A percentile compares a stretch with the other conserved stretches of the same genome.
phyloP scores from a whole-genome alignment of 306 rosid genomes.

The Gynostemma pentaphyllum region DNA sequence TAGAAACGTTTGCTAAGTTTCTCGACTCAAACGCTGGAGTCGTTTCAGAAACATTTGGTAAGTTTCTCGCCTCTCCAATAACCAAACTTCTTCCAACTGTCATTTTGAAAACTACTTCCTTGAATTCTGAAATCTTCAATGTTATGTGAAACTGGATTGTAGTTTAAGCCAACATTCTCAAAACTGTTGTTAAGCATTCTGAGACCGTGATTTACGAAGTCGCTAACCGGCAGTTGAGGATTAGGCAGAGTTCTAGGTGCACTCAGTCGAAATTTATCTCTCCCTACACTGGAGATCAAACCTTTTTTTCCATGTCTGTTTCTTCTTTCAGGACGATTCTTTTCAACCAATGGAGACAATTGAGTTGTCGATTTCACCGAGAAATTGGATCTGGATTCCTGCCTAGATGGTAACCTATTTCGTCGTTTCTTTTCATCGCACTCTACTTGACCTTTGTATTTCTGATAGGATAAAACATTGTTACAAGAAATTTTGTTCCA shows the following conservation, averaged over 20 bases:
- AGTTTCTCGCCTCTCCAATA: not conserved
- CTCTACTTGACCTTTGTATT: conserved; percentile 14
- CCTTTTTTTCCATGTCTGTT: not conserved
- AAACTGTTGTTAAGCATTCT: not conserved
- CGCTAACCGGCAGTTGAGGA: not conserved
- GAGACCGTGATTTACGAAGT: conserved; percentile 2
- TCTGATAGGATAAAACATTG: conserved; percentile 15
- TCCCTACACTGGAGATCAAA: not conserved
- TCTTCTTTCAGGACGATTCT: not conserved
- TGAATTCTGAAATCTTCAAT: conserved; percentile 7
- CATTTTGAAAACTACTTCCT: not conserved
- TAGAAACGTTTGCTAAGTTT: conserved; percentile 4
- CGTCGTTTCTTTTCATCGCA: not conserved
- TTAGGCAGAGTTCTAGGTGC: conserved; percentile 4
- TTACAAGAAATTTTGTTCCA: not conserved
- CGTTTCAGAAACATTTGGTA: too few relatives aligned
- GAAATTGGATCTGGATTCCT: not conserved
- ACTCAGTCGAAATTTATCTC: not conserved
- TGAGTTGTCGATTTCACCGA: too few relatives aligned
- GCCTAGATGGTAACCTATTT: not conserved
- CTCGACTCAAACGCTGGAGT: not conserved
- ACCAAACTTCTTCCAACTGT: not conserved
- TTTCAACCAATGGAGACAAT: not conserved
- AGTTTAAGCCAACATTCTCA: not conserved
- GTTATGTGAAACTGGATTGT: conserved; percentile 1